Evolutionary conservation across 225 moss, liverwort and hornwort species (phyloP), one percentile per base, ranked within the genome.

Genomic region (Polytrichum commune): DNA sequence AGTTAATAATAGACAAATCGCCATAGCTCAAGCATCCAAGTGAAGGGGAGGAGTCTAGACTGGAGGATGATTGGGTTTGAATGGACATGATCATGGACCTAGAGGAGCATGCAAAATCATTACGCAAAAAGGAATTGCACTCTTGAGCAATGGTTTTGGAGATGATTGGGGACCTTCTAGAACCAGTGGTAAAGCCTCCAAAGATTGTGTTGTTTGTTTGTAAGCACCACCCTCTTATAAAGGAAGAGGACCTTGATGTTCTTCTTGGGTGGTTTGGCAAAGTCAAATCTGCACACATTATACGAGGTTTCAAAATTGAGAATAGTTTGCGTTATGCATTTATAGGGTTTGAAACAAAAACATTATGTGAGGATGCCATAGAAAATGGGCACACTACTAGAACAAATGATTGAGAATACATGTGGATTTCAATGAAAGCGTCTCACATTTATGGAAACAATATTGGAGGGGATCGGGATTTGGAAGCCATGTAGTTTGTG

Each of bases 371-470:
- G 33, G 33, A 33, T 8, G 8, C 94, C 94, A 93, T 0, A 93
- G 56, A 56, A 29, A 29, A 96, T 92, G 92, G 94, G 97, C 92
- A 97, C 73, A 94, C 92, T 73, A 92, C 91, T 20, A 75, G 94
- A 75, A 97, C 94, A 30, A 94, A 97, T 80, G 94, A 97, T 77
- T 92, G 94, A 57, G 97, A 63, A 91, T 97, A 78, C 94, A 97
- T 73, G 97, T 97, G 65, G 97, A 97, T 77, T 97, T 94, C 73
- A 97, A 94, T 69, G 94, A 97, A 65, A 97, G 94, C 85, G 97
- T 94, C 69, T 83, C 97, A 64, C 90, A 82, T 61, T 72, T 97
- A 69, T 97, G 97, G 97, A 91, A 92, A 29, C 89, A 91, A 54
- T 97, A 92, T 26, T 26, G 26, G 26, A 1, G 1, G 26, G 26